Base-by-base conservation (phyloP, 2,329 filamentous ascomycete species). In the Fusarium keratoplasticum region DNA sequence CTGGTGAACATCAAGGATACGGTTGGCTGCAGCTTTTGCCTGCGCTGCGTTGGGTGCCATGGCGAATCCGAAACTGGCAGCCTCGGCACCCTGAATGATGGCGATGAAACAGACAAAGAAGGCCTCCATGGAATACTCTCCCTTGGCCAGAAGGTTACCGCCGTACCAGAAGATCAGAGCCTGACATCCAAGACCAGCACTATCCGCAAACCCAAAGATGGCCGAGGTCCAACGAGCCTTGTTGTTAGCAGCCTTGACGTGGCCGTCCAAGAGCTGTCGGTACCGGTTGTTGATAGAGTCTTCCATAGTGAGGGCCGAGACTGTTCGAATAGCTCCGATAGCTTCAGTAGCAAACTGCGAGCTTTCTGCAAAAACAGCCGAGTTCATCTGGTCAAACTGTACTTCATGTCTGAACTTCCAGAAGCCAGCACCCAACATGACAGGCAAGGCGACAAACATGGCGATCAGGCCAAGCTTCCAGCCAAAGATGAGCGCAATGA, bases 301-400 rank as follows among this genome's bases (percentile, higher is more conserved):
- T 75, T 93, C 90, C 83, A 92, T 87, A 0, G 88, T 90, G 5
- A 93, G 81, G 0, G 89, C 85, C 0, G 88, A 84, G 1, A 92
- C 90, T 0, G 91, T 92, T n/a, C 90, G 84, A 67, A 92, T 89
- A 0, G 90, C 90, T 2, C 87, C 86, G 5, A 92, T 89, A 2
- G 90, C 87, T 74, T 93, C 91, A 0, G 89, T 86, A 1, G 89
- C 90, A 67, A 92, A 92, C 67, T 91, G 86, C 0, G 90, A 90
- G 71, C 89, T 91, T 42, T 89, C 86, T 10, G 85, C 84, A 75
- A 91, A 92, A 0, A 91, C 87, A 2, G 83, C 84, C 2, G 88
- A 84, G 52, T 90, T 91, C 82, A 90, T 86, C 50, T 85, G 81
- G 52, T 91, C 89, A 40, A 92, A 90, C 59, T 89, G 84, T 13